Conservation (phyloP, 208 protist species). For the Tetramitus jugosus region DNA sequence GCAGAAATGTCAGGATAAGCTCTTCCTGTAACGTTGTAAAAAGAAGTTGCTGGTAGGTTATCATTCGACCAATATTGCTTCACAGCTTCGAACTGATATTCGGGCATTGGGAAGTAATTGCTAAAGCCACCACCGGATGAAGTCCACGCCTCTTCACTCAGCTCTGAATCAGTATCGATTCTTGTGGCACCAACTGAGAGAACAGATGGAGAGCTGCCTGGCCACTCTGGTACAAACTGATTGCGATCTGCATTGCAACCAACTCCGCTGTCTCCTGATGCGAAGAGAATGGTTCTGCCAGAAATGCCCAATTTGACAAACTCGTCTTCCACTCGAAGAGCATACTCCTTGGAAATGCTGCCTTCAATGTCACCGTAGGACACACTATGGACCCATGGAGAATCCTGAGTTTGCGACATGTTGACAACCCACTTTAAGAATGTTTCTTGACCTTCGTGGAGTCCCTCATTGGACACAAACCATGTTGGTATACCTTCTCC, state of each 20-base stretch:
- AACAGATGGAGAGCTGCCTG: constrained; percentile 20
- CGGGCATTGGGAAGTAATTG: not conserved
- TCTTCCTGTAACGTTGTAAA: constrained; percentile 5
- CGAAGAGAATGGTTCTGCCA: not conserved
- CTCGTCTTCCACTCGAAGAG: not conserved
- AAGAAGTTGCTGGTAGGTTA: not conserved
- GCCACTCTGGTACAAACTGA: constrained; percentile 24
- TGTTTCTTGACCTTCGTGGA: not conserved
- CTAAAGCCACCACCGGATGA: constrained; percentile 33
- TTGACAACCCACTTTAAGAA: not conserved
- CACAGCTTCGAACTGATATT: not conserved
- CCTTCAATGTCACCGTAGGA: not conserved
- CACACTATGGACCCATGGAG: not conserved
- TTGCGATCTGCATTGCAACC: not conserved
- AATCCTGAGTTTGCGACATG: not conserved
- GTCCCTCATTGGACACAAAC: not conserved
- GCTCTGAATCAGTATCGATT: no score
- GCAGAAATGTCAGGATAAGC: constrained; percentile 13
- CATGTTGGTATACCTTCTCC: not conserved
- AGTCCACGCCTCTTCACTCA: not conserved
- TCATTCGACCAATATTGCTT: not conserved
- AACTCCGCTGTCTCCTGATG: not conserved
- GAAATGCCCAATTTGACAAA: constrained; percentile 1
- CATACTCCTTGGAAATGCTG: not conserved
- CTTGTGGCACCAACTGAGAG: constrained; percentile 28